Percentiles rank a stretch among this genome's conserved stretches.
Evolutionary conservation across 2,329 filamentous ascomycete species (phyloP).

Genomic region (Didymella exigua): DNA sequence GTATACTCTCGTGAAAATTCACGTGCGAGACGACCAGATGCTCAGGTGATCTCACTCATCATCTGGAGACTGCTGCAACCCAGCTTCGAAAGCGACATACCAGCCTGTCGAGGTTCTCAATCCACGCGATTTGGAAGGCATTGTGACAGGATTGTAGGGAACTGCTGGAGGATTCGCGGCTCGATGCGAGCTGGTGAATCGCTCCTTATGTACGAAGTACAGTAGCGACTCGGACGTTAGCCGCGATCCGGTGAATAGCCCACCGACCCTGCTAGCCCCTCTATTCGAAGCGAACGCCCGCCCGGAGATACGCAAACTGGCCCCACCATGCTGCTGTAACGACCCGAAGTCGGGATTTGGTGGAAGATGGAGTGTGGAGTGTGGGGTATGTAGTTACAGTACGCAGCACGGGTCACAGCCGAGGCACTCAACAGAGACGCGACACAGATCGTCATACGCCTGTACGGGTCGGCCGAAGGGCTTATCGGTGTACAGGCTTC

Average conservation of each 20-base stretch:
- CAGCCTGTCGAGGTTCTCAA: conserved; percentile 54
- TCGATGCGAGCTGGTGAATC: conserved; percentile 13
- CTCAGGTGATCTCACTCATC: background rate
- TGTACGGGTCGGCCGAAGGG: too few species aligned
- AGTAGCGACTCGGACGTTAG: conserved; percentile 2
- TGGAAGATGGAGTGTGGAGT: too few species aligned
- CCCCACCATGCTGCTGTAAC: background rate
- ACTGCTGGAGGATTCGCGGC: background rate
- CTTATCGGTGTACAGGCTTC: too few species aligned
- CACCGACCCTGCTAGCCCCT: conserved; percentile 11
- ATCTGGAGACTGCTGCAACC: background rate
- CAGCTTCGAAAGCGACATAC: conserved; percentile 28
- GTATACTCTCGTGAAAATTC: background rate
- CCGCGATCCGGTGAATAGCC: conserved; percentile 8
- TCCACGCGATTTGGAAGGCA: conserved; percentile 52
- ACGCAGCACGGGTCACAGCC: too few species aligned
- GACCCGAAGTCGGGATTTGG: too few species aligned
- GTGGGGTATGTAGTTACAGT: too few species aligned
- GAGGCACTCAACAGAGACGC: too few species aligned
- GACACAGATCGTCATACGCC: too few species aligned
- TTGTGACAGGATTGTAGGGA: conserved; percentile 13
- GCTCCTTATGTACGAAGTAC: conserved; percentile 5
- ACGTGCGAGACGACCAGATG: background rate
- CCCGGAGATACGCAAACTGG: background rate
- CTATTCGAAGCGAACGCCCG: background rate